Conservation (phyloP, 2,329 filamentous ascomycete genomes). For the Penicillium oxalicum region DNA sequence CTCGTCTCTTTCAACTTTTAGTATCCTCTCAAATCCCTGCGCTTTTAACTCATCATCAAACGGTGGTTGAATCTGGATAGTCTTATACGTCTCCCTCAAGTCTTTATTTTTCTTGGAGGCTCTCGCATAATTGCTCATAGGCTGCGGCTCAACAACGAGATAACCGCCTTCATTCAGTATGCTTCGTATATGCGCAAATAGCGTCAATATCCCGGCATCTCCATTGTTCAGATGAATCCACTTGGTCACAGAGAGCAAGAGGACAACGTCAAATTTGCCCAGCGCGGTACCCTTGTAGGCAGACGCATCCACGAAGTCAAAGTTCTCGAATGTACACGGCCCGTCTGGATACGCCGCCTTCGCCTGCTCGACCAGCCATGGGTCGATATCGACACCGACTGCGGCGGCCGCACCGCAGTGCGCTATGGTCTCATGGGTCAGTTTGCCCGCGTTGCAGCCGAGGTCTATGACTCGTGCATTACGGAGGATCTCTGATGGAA, state of each 20-base stretch:
- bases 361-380: conserved; percentile 21
- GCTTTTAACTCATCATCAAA: conserved; percentile 20
- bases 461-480: conserved; percentile 21
- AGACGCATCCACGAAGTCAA: conserved; percentile 19
- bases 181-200: conserved; percentile 19
- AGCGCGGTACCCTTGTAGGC: conserved; percentile 19
- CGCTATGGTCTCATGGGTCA: conserved; percentile 19
- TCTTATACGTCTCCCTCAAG: conserved; percentile 22
- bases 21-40: conserved; percentile 19
- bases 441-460: conserved; percentile 23
- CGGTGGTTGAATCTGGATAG: conserved; percentile 18
- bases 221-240: conserved; percentile 24
- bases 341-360: conserved; percentile 21
- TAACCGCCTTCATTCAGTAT: conserved; percentile 22
- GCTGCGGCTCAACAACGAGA: conserved; percentile 22
- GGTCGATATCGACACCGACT: conserved; percentile 23
- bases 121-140: conserved; percentile 23
- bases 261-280: conserved; percentile 21
- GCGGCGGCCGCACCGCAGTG: conserved; percentile 18
- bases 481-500: conserved; percentile 20
- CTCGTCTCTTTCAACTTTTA: conserved; percentile 19
- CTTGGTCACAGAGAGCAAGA: conserved; percentile 22
- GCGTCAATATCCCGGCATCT: conserved; percentile 16
- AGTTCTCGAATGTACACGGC: conserved; percentile 22
- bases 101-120: conserved; percentile 23